These are phyloP conservation scores for Schizopora paradoxa DNA, from an alignment of 1,284 basidiomycete genomes.

Conservation along the genomic window DNA sequence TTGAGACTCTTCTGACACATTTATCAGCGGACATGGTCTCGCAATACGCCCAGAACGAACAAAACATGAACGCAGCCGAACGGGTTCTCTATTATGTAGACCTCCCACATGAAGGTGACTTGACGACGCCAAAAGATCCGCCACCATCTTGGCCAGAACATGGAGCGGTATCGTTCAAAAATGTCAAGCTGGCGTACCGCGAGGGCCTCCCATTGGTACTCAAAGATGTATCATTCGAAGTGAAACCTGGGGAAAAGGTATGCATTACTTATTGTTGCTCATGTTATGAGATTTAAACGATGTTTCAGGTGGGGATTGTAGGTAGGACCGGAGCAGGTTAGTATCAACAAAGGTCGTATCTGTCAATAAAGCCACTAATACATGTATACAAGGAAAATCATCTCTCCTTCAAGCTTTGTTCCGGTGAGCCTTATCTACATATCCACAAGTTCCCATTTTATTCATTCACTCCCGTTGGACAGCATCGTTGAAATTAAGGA, in stretches of 20 bases:
- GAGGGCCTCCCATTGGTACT: conserved; percentile 81
- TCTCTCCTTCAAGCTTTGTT: conserved; percentile 57
- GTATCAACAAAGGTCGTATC: no score
- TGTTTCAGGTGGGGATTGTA: conserved; percentile 66
- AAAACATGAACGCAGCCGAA: conserved; percentile 32
- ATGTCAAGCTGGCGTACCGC: conserved; percentile 71
- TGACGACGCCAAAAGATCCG: conserved; percentile 36
- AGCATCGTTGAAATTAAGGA: conserved; percentile 82
- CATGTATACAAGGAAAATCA: conserved; percentile 24
- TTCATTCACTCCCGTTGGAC: no score
- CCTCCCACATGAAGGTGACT: conserved; percentile 41
- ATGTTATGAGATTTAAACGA: no score
- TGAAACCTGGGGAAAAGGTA: conserved; percentile 51
- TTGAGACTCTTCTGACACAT: no score
- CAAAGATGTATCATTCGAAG: conserved; percentile 63
- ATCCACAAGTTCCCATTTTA: no score
- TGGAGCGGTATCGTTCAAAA: conserved; percentile 60
- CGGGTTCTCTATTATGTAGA: conserved; percentile 48
- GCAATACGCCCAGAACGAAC: conserved; percentile 33
- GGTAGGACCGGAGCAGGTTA: conserved; percentile 60
- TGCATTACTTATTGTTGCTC: no score
- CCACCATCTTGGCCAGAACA: conserved; percentile 44
- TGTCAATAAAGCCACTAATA: conserved; percentile 1
- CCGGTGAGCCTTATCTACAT: conserved; percentile 81
- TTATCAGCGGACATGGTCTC: conserved; percentile 51